Conservation (phyloP, 495 filamentous ascomycete species). For the Recurvomyces mirabilis region DNA sequence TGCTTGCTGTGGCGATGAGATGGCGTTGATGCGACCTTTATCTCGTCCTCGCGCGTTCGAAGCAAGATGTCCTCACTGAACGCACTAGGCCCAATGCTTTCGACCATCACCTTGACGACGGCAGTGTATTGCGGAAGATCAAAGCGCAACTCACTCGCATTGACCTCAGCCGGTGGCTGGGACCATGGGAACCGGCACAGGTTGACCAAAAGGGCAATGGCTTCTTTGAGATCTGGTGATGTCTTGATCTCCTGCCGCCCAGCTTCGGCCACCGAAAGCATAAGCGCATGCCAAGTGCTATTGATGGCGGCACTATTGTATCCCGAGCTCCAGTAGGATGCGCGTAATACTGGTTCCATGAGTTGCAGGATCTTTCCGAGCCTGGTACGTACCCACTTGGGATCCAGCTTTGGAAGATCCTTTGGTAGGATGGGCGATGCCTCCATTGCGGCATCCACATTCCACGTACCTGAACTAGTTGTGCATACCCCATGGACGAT, state of each 20-base stretch:
- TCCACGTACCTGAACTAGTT: slow-evolving; percentile 56
- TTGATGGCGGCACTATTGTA: background rate
- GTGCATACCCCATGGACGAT: slow-evolving; percentile 62
- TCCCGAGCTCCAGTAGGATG: slow-evolving; percentile 22
- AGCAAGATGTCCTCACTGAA: slow-evolving; percentile 67
- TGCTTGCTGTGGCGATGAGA: slow-evolving; percentile 26
- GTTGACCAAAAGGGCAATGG: slow-evolving; percentile 59
- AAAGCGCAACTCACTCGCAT: slow-evolving; percentile 34
- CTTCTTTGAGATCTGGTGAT: slow-evolving; percentile 66
- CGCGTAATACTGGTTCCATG: slow-evolving; percentile 51
- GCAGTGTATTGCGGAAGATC: slow-evolving; percentile 46
- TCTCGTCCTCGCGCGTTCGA: slow-evolving; percentile 11
- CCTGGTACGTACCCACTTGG: slow-evolving; percentile 77
- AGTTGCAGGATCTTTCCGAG: slow-evolving; percentile 47
- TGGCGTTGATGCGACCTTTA: slow-evolving; percentile 29
- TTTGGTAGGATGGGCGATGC: slow-evolving; percentile 42
- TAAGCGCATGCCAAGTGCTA: slow-evolving; percentile 50
- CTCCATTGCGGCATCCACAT: slow-evolving; percentile 47
- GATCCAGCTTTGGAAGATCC: slow-evolving; percentile 68
- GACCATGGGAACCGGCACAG: slow-evolving; percentile 58
- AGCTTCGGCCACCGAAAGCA: slow-evolving; percentile 59
- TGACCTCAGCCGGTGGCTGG: slow-evolving; percentile 4
- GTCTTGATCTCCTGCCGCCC: slow-evolving; percentile 85
- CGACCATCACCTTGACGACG: slow-evolving; percentile 50
- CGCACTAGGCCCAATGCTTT: slow-evolving; percentile 55